Evolutionary conservation across 495 filamentous ascomycete genomes (phyloP).

Genomic region (Cetradonia linearis): DNA sequence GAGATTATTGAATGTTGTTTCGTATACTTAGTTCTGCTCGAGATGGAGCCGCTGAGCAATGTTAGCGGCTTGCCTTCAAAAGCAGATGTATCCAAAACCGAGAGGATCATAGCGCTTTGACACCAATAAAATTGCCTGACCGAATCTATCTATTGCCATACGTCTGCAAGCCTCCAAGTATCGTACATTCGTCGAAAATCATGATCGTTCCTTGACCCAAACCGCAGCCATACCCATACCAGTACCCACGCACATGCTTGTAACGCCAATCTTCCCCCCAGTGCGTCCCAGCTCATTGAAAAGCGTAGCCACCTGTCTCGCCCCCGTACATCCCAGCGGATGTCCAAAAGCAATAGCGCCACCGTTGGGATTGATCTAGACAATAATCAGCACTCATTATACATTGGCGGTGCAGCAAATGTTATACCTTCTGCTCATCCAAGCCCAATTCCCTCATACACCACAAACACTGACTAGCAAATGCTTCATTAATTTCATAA

Average conservation of each 20-base stretch:
- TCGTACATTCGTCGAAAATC: neutral
- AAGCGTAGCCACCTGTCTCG: slow-evolving; percentile 85
- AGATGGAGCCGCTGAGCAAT: too few relatives aligned
- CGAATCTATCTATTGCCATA: neutral
- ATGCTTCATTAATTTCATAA: slow-evolving; percentile 99
- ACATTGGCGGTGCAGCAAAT: neutral
- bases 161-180: neutral
- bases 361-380: slow-evolving; percentile 93
- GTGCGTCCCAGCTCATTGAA: slow-evolving; percentile 78
- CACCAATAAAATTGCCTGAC: too few relatives aligned
- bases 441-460: slow-evolving; percentile 82
- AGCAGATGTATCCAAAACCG: too few relatives aligned
- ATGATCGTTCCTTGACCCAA: slow-evolving; percentile 71
- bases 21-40: too few relatives aligned
- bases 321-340: slow-evolving; percentile 88
- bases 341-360: slow-evolving; percentile 98
- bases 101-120: too few relatives aligned
- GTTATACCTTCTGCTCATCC: slow-evolving; percentile 39
- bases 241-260: slow-evolving; percentile 93
- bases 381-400: neutral
- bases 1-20: too few relatives aligned
- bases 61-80: too few relatives aligned
- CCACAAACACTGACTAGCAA: slow-evolving; percentile 90
- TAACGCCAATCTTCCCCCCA: slow-evolving; percentile 76
- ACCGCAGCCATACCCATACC: slow-evolving; percentile 97